Evolutionary conservation across 257 asterid genomes (phyloP).

Genomic region (Nicotiana attenuata): DNA sequence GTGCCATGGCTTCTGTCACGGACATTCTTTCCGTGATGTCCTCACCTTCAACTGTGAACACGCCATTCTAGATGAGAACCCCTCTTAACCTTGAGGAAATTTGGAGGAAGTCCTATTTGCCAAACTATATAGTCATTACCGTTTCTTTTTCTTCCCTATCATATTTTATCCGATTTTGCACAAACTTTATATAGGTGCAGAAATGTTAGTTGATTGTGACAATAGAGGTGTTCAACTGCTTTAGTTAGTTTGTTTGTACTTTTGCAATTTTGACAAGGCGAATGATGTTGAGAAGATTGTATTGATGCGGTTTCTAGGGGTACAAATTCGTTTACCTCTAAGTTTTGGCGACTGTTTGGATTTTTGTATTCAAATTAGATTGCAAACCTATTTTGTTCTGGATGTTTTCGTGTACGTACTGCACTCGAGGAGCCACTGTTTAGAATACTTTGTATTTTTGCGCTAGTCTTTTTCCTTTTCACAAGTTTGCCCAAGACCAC

Average conservation of each 20-base stretch:
- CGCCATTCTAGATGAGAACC: slow-evolving; percentile 32
- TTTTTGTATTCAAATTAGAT: no score
- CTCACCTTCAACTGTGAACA: slow-evolving; percentile 33
- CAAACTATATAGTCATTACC: neutral
- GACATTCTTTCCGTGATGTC: slow-evolving; percentile 62
- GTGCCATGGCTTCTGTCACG: slow-evolving; percentile 90
- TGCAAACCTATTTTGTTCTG: no score
- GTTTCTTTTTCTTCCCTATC: neutral
- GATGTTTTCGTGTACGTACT: no score
- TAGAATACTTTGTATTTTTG: no score
- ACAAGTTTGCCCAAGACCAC: no score
- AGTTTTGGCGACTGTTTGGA: no score
- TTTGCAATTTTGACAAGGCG: neutral
- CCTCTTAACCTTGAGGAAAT: neutral
- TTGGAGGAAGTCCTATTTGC: neutral
- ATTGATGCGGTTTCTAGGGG: neutral
- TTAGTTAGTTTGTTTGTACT: neutral
- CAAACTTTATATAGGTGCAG: neutral
- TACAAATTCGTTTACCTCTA: neutral
- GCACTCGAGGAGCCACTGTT: no score
- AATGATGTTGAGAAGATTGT: neutral
- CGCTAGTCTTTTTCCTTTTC: no score
- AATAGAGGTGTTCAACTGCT: neutral
- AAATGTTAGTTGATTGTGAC: neutral
- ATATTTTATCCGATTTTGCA: neutral